Percentiles rank a stretch among this genome's conserved stretches.
Conservation (phyloP, 768 basidiomycete species). For the Rhizopogon sp. region DNA sequence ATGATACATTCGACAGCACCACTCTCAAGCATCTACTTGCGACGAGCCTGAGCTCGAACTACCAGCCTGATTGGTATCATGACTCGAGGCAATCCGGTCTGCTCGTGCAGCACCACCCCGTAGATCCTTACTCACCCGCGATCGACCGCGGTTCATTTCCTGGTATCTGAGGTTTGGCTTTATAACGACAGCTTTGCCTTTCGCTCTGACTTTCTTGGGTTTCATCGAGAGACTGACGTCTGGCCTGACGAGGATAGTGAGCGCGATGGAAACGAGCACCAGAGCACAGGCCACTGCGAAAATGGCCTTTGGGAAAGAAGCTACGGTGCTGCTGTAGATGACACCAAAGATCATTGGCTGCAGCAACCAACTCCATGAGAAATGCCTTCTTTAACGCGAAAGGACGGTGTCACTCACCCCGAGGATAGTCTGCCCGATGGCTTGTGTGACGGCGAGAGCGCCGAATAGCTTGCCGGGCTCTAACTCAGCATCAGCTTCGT, state of each 20-base stretch:
- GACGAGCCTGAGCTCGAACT: constrained; percentile 1
- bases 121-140: constrained; percentile 35
- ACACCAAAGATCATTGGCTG: constrained; percentile 70
- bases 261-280: constrained; percentile 41
- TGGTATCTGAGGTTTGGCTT: constrained; percentile 10
- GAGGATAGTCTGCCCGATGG: constrained; percentile 58
- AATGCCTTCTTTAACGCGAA: background rate
- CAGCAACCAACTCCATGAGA: constrained; percentile 5
- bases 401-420: constrained; percentile 29
- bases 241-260: constrained; percentile 40
- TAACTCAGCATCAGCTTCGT: constrained; percentile 25
- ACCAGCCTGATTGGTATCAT: constrained; percentile 5
- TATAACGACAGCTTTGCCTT: constrained; percentile 4
- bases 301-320: constrained; percentile 60
- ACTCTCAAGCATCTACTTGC: background rate
- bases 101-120: constrained; percentile 25
- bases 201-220: constrained; percentile 6
- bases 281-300: constrained; percentile 58
- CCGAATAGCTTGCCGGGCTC: constrained; percentile 60
- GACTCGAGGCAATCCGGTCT: constrained; percentile 13
- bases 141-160: constrained; percentile 20
- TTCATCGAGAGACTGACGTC: constrained; percentile 19
- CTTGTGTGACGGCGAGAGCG: constrained; percentile 63
- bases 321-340: constrained; percentile 62
- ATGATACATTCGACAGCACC: background rate